These are phyloP conservation scores for Fusarium pseudograminearum DNA, from an alignment of 2,329 filamentous ascomycete species.

Conservation along the genomic window DNA sequence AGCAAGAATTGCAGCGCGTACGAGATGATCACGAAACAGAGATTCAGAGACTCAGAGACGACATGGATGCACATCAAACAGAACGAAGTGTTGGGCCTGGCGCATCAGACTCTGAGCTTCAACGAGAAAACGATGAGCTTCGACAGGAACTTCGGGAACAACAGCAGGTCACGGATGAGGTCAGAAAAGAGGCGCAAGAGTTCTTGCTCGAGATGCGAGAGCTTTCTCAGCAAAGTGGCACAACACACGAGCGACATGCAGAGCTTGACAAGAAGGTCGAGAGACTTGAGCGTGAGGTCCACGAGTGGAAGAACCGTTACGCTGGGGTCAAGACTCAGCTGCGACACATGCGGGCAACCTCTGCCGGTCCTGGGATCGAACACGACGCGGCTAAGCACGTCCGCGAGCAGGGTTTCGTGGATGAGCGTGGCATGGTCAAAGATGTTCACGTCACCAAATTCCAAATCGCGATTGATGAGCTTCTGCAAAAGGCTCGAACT, in stretches of 20 bases:
- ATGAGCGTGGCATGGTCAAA: constrained; percentile 82
- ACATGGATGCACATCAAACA: constrained; percentile 66
- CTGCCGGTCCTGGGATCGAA: constrained; percentile 76
- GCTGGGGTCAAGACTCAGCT: constrained; percentile 89
- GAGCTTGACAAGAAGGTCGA: constrained; percentile 80
- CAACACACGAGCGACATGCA: constrained; percentile 84
- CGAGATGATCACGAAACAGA: constrained; percentile 75
- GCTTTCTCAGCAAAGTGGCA: constrained; percentile 82
- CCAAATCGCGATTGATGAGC: constrained; percentile 92
- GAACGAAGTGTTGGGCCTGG: constrained; percentile 42
- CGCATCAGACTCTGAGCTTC: constrained; percentile 65
- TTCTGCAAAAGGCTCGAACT: constrained; percentile 80
- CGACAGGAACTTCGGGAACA: constrained; percentile 77
- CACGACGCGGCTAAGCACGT: constrained; percentile 77
- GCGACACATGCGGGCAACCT: constrained; percentile 82
- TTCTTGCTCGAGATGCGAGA: constrained; percentile 91
- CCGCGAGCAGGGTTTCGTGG: constrained; percentile 74
- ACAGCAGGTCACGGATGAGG: constrained; percentile 85
- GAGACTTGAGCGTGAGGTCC: constrained; percentile 82
- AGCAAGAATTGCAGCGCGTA: constrained; percentile 81
- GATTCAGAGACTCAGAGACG: constrained; percentile 71
- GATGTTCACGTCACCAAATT: constrained; percentile 95
- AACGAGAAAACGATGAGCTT: constrained; percentile 76
- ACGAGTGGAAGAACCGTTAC: constrained; percentile 91
- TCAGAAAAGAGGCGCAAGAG: constrained; percentile 82